phyloP scores from a whole-genome alignment of 176 grass and related monocot genomes.

The Carex kokanica region DNA sequence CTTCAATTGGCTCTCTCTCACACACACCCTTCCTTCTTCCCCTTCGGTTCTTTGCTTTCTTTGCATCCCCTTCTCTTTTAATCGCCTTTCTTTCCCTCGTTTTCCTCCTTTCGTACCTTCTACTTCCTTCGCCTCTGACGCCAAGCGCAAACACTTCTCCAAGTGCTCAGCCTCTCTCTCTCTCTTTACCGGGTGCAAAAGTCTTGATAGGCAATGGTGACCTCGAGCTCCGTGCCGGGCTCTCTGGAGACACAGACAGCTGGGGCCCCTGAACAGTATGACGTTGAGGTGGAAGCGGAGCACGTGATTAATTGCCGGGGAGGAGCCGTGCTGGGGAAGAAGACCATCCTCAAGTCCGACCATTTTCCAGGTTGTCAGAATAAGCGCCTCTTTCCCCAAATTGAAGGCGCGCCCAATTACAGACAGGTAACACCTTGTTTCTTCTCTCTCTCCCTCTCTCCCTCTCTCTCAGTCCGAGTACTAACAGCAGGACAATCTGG shows the following conservation, averaged over 20 bases:
- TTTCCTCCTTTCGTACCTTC: too few relatives aligned
- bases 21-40: neutral
- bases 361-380: constrained; percentile 98
- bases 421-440: constrained; percentile 42
- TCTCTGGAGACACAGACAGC: neutral
- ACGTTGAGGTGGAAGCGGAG: constrained; percentile 44
- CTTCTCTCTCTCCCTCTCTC: neutral
- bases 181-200: neutral
- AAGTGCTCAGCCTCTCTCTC: neutral
- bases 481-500: neutral
- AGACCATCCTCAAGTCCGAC: constrained; percentile 98
- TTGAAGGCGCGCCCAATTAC: constrained; percentile 97
- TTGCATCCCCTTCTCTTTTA: too few relatives aligned
- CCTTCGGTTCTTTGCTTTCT: neutral
- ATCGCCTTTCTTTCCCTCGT: neutral
- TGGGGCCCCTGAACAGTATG: neutral
- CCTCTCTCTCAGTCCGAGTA: neutral
- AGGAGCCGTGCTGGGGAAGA: constrained; percentile 96
- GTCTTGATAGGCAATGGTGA: neutral
- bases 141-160: neutral
- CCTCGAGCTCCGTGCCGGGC: neutral
- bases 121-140: neutral
- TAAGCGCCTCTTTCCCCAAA: constrained; percentile 81
- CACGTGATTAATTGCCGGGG: constrained; percentile 84
- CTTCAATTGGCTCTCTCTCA: neutral